Evolutionary conservation across 306 rosid species (phyloP).

Genomic region (Alnus rubra): DNA sequence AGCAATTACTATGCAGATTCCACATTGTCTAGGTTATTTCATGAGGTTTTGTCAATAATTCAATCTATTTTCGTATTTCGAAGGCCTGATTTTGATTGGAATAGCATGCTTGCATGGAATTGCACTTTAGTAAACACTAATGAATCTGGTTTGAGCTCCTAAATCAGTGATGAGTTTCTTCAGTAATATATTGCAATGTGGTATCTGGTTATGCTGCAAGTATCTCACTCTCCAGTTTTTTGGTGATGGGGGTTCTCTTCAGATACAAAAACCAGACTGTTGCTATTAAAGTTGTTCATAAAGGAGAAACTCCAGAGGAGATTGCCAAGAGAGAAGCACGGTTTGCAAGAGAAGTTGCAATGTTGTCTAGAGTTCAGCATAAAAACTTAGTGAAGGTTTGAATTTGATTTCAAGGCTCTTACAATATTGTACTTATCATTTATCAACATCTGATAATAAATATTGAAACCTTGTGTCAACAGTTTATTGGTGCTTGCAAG

Average conservation of each 20-base stretch:
- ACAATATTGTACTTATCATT: conserved; percentile 21
- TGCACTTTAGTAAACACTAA: conserved; percentile 11
- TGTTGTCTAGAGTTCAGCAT: conserved; percentile 89
- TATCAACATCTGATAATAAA: conserved; percentile 30
- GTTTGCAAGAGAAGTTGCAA: conserved; percentile 88
- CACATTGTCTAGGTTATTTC: background rate
- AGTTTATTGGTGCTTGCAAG: conserved; percentile 95
- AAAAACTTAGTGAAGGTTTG: conserved; percentile 91
- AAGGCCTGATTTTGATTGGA: background rate
- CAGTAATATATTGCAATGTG: conserved; percentile 8
- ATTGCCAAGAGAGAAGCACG: conserved; percentile 70
- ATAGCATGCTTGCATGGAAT: background rate
- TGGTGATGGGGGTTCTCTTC: conserved; percentile 31
- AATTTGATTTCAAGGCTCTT: conserved; percentile 34
- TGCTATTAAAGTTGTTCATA: conserved; percentile 80
- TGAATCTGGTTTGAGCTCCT: conserved; percentile 26
- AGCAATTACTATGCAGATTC: background rate
- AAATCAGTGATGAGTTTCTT: conserved; percentile 16
- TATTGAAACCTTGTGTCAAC: conserved; percentile 38
- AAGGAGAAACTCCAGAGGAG: conserved; percentile 80
- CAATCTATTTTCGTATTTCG: conserved; percentile 10
- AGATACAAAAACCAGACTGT: conserved; percentile 86
- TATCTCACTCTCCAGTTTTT: conserved; percentile 18
- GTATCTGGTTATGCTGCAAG: conserved; percentile 20
- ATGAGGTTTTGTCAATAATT: conserved; percentile 10